Evolutionary conservation across 2,329 filamentous ascomycete genomes (phyloP).

Genomic region (Akanthomyces lecanii): DNA sequence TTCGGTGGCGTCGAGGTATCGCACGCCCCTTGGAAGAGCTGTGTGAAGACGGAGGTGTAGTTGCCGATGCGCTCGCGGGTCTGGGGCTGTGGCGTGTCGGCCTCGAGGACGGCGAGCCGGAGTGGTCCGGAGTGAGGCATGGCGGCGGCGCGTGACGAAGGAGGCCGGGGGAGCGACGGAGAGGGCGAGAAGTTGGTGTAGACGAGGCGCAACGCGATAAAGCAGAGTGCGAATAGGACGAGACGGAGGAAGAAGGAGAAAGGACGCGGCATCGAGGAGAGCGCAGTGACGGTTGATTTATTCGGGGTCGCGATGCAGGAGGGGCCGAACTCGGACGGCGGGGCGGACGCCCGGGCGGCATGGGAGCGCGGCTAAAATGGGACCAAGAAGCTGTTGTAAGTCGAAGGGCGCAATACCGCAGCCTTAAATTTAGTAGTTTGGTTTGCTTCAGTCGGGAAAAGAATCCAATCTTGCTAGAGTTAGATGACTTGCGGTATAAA

Average conservation of each 20-base stretch:
- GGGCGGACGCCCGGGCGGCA: background rate
- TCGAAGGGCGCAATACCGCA: background rate
- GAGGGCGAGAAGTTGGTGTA: background rate
- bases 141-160: conserved; percentile 17
- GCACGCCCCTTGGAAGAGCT: conserved; percentile 54
- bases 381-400: background rate
- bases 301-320: background rate
- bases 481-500: background rate
- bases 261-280: background rate
- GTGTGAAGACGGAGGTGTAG: conserved; percentile 68
- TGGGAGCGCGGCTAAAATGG: conserved; percentile 10
- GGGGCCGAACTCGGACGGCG: conserved; percentile 11
- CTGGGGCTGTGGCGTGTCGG: conserved; percentile 69
- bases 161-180: conserved; percentile 22
- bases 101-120: conserved; percentile 82
- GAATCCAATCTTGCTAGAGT: no score
- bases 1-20: conserved; percentile 39
- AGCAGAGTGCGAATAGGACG: background rate
- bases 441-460: no score
- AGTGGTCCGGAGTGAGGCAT: conserved; percentile 39
- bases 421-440: background rate
- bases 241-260: background rate
- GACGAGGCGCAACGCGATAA: background rate
- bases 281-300: background rate
- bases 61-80: conserved; percentile 62